phyloP scores from a whole-genome alignment of 2,329 filamentous ascomycete species.

The Knufia petricola region DNA sequence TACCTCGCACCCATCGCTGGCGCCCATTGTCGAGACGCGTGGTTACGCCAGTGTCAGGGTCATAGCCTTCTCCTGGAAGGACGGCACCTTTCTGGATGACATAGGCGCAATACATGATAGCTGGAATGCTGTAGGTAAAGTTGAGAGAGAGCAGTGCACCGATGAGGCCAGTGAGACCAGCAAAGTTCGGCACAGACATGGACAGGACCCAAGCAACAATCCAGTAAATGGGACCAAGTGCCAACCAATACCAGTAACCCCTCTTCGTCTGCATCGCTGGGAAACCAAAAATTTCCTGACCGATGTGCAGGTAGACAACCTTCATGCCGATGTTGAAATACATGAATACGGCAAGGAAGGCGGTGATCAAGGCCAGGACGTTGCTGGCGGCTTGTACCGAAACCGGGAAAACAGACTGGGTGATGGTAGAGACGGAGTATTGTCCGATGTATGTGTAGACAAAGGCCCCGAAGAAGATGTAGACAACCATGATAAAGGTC shows the following conservation, averaged over 20 bases:
- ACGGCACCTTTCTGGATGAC: constrained; percentile 24
- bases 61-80: constrained; percentile 18
- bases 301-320: constrained; percentile 37
- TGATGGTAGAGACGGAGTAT: constrained; percentile 20
- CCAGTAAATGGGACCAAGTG: constrained; percentile 27
- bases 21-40: constrained; percentile 10
- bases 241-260: too few species aligned
- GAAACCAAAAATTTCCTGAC: constrained; percentile 32
- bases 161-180: constrained; percentile 25
- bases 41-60: constrained; percentile 21
- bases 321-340: constrained; percentile 37
- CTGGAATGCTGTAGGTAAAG: constrained; percentile 27
- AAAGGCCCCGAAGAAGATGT: constrained; percentile 20
- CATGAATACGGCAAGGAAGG: constrained; percentile 30
- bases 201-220: constrained; percentile 24
- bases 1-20: constrained; percentile 20
- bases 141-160: constrained; percentile 25
- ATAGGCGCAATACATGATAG: constrained; percentile 25
- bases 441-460: constrained; percentile 23
- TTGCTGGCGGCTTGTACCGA: constrained; percentile 28
- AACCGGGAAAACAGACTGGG: constrained; percentile 27
- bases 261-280: constrained; percentile 30
- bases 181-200: constrained; percentile 25
- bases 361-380: constrained; percentile 25
- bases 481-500: constrained; percentile 19